Base-by-base conservation (phyloP, 345 rosid species). In the Draba incana region DNA sequence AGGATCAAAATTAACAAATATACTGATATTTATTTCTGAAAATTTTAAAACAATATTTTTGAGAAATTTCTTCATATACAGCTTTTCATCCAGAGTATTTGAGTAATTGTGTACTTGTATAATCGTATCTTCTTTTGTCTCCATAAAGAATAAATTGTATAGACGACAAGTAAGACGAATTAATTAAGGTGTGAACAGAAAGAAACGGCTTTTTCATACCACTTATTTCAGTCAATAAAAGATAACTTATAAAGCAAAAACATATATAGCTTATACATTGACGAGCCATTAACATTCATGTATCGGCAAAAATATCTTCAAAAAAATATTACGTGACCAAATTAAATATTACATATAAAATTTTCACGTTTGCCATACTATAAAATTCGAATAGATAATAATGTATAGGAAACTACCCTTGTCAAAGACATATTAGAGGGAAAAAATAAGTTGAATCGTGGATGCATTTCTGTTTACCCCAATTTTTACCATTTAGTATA, bases 221-320 rank as follows among this genome's bases (percentile, higher is more conserved):
- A 49, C 41, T 64, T 28, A 8, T 41, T 25, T 49, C 53, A 50
- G 71, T 73, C 71, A 73, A 65, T 49, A 65, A 57, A 65, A 64
- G 77, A 49, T 73, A 42, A 65, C 61, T 57, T 65, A 57, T 57
- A 64, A 48, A 71, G 57, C 33, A 70, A 53, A 52, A 69, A 45
- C 8, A 37, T 38, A 37, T 27, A 62, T 54, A 71, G 51, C 64
- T 72, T 63, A 64, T 63, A 46, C 48, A 11, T 55, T 37, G 14
- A 60, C 31, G 35, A 59, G 37, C 49, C 74, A 28, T 41, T 8
- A 20, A 20, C 45, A 72, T 38, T 56, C 57, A 57, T 63, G 13
- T 14, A 45, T 44, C 43, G 6, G 37, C 11, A 35, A 7, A 9
- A 38, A 8, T 0, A 20, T 38, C 3, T 20, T 10, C 6, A 42